Conservation (phyloP, 495 filamentous ascomycete genomes). For the Filosporella fistucella region DNA sequence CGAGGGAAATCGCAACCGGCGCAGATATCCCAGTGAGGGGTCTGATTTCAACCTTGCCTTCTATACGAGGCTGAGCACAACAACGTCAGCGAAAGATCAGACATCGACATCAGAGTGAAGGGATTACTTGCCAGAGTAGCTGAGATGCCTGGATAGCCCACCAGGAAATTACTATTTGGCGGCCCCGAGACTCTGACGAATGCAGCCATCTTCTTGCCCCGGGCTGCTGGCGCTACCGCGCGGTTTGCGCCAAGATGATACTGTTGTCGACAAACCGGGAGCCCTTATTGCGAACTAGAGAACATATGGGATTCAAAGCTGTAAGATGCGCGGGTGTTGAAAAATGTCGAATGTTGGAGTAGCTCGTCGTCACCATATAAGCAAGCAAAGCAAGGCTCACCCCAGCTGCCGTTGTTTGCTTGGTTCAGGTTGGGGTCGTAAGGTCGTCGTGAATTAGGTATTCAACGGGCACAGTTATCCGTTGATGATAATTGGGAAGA, state of each 20-base stretch:
- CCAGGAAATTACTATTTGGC: conserved; percentile 92
- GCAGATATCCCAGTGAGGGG: conserved; percentile 77
- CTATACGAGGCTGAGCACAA: conserved; percentile 73
- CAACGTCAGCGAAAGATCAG: conserved; percentile 8
- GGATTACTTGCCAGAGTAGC: conserved; percentile 78
- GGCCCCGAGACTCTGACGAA: conserved; percentile 96
- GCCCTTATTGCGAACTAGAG: conserved; percentile 2
- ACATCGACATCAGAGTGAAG: not conserved
- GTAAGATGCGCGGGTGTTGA: not conserved
- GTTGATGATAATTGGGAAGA: too few relatives aligned
- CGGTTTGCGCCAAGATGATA: conserved; percentile 22
- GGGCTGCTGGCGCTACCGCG: conserved; percentile 21
- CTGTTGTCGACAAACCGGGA: conserved; percentile 13
- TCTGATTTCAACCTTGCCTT: conserved; percentile 96
- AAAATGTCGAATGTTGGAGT: not conserved
- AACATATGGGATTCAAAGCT: conserved; percentile 10
- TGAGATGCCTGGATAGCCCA: conserved; percentile 97
- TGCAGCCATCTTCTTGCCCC: conserved; percentile 59
- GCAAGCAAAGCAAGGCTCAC: conserved; percentile 20
- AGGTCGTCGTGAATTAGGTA: not conserved
- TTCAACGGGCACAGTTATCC: too few relatives aligned
- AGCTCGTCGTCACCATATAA: conserved; percentile 19
- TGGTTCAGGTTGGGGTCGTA: conserved; percentile 1
- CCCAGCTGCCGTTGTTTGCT: too few relatives aligned
- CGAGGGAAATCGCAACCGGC: conserved; percentile 85